Percentiles rank a stretch among this genome's conserved stretches.
These are phyloP conservation scores for Candida taoyuanica DNA, from an alignment of 805 yeast genomes.

Conservation along the genomic window DNA sequence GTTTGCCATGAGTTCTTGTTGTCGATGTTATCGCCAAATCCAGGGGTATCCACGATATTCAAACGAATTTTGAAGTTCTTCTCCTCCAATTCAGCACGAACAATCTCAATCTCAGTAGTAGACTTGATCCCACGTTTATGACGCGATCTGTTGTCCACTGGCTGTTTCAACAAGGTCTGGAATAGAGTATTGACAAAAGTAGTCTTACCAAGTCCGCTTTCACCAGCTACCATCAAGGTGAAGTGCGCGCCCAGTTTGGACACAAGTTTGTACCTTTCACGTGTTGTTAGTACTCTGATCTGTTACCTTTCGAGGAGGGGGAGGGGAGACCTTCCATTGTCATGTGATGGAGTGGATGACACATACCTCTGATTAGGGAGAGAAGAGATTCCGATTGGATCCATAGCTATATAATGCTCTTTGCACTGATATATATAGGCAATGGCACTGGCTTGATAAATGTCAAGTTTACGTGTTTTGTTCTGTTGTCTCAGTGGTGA, in stretches of 20 bases:
- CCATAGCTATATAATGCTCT: no score
- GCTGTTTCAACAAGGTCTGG: constrained; percentile 63
- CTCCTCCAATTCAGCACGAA: constrained; percentile 79
- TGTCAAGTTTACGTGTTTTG: no score
- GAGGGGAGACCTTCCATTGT: no score
- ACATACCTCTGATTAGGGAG: constrained; percentile 29
- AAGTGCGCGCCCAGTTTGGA: constrained; percentile 72
- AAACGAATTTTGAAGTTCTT: constrained; percentile 73
- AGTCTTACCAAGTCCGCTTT: constrained; percentile 89
- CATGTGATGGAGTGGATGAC: no score
- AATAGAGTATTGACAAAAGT: constrained; percentile 84
- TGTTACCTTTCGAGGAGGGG: no score
- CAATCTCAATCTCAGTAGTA: constrained; percentile 75
- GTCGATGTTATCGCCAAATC: constrained; percentile 88
- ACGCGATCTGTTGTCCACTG: constrained; percentile 36
- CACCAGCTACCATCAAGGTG: constrained; percentile 86
- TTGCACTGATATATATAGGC: no score
- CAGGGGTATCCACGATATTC: constrained; percentile 88
- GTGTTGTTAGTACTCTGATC: constrained; percentile 8
- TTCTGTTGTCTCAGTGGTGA: constrained; percentile 13
- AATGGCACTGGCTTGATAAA: no score
- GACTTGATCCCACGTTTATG: constrained; percentile 56
- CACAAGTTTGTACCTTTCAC: constrained; percentile 59
- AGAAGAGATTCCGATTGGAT: constrained; percentile 28
- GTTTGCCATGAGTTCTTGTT: constrained; percentile 86